Evolutionary conservation across 1,139 yeast species (phyloP).

Genomic region (Lodderomyces elongisporus): DNA sequence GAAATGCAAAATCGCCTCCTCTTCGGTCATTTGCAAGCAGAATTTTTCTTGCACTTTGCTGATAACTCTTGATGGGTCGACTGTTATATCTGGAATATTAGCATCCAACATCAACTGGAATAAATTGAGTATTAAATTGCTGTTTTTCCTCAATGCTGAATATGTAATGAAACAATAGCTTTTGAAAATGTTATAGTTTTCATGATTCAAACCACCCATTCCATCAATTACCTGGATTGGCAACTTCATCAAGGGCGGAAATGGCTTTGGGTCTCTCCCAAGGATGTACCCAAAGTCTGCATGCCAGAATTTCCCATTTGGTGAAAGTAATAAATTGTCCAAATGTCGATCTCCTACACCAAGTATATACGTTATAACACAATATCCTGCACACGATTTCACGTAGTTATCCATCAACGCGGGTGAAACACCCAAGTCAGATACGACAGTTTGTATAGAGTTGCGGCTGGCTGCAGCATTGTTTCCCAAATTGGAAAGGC

Average conservation of each 20-base stretch:
- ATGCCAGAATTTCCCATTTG: conserved; percentile 87
- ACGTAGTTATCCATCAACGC: conserved; percentile 90
- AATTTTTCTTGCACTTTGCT: conserved; percentile 92
- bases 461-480: not conserved
- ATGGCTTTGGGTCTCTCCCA: conserved; percentile 97
- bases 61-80: conserved; percentile 73
- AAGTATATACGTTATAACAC: conserved; percentile 88
- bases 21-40: conserved; percentile 88
- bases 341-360: conserved; percentile 98
- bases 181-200: conserved; percentile 79
- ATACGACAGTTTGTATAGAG: conserved; percentile 27
- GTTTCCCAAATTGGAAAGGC: conserved; percentile 4
- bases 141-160: conserved; percentile 81
- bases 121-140: conserved; percentile 81
- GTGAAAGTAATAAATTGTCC: conserved; percentile 71
- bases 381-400: conserved; percentile 94
- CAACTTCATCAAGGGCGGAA: conserved; percentile 95
- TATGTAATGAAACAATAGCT: conserved; percentile 94
- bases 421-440: conserved; percentile 68
- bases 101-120: conserved; percentile 95
- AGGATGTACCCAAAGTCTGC: conserved; percentile 96
- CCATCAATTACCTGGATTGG: conserved; percentile 97
- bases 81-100: conserved; percentile 78
- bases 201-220: conserved; percentile 89
- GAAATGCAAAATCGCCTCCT: conserved; percentile 91